Evolutionary conservation across 1,139 yeast genomes (phyloP).

Genomic region (Yamadazyma diddensiae): DNA sequence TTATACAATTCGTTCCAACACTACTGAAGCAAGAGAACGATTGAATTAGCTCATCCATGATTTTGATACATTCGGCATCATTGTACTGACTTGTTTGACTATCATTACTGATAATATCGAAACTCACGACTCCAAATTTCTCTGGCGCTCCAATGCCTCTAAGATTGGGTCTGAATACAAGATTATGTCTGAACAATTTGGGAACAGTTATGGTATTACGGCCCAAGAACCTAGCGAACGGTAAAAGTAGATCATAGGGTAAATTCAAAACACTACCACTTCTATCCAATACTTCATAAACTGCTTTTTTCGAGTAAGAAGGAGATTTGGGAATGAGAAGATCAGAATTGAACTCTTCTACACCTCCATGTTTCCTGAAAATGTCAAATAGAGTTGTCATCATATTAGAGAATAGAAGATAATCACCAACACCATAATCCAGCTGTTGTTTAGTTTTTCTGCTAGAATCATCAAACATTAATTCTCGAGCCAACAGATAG

Average conservation of each 20-base stretch:
- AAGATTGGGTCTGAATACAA: constrained; percentile 69
- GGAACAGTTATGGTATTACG: constrained; percentile 52
- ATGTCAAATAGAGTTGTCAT: constrained; percentile 55
- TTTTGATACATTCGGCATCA: constrained; percentile 87
- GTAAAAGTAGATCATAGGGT: constrained; percentile 85
- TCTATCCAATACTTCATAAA: constrained; percentile 78
- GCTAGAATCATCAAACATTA: constrained; percentile 59
- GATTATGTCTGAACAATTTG: constrained; percentile 72
- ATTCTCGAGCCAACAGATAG: constrained; percentile 75
- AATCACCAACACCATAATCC: constrained; percentile 32
- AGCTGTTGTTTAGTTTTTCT: constrained; percentile 20
- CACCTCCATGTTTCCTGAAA: constrained; percentile 82
- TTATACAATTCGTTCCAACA: constrained; percentile 43
- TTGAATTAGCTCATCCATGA: constrained; percentile 68
- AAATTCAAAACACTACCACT: constrained; percentile 85
- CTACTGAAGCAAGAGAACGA: constrained; percentile 62
- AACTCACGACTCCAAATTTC: constrained; percentile 76
- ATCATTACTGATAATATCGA: constrained; percentile 69
- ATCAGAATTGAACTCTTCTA: constrained; percentile 56
- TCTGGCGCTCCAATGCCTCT: constrained; percentile 66
- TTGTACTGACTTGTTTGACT: constrained; percentile 38
- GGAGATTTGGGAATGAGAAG: constrained; percentile 80
- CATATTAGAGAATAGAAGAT: constrained; percentile 47
- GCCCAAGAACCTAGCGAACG: constrained; percentile 82
- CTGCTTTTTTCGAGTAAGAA: constrained; percentile 57